These are phyloP conservation scores for Suillus decipiens DNA, from an alignment of 768 basidiomycete genomes.

Conservation along the genomic window DNA sequence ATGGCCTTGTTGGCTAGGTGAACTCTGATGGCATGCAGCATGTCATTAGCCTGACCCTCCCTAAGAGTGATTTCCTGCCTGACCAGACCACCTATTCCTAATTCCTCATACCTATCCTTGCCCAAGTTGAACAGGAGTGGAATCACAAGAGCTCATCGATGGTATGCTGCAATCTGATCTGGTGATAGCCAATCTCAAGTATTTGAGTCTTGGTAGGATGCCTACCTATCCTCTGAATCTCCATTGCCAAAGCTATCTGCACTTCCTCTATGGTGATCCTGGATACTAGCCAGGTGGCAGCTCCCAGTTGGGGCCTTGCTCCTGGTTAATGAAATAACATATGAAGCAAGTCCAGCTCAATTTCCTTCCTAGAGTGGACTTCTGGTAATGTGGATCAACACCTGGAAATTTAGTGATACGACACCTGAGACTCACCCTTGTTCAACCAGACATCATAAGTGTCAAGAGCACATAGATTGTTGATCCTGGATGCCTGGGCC, in stretches of 20 bases:
- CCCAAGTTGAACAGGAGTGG: neutral
- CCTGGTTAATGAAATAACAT: neutral
- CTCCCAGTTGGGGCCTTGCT: neutral
- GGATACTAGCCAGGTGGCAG: neutral
- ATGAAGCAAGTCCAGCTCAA: neutral
- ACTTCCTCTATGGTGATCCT: neutral
- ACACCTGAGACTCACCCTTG: neutral
- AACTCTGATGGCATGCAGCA: constrained; percentile 10
- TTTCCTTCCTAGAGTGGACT: no score
- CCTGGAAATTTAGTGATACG: no score
- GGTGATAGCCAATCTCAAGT: no score
- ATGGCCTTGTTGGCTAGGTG: constrained; percentile 15
- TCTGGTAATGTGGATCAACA: no score
- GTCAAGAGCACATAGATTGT: neutral
- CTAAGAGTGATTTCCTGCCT: neutral
- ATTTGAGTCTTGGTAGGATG: no score
- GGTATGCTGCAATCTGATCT: no score
- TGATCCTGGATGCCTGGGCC: neutral
- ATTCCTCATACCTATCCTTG: neutral
- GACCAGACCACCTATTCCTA: neutral
- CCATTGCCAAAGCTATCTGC: no score
- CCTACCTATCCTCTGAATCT: no score
- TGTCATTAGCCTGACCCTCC: constrained; percentile 5
- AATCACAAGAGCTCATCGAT: neutral
- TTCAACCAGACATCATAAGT: constrained; percentile 3